Evolutionary conservation across 352 stramenopile species (phyloP), one percentile per base, ranked within the genome.

Genomic region (Nothophytophthora sp.): DNA sequence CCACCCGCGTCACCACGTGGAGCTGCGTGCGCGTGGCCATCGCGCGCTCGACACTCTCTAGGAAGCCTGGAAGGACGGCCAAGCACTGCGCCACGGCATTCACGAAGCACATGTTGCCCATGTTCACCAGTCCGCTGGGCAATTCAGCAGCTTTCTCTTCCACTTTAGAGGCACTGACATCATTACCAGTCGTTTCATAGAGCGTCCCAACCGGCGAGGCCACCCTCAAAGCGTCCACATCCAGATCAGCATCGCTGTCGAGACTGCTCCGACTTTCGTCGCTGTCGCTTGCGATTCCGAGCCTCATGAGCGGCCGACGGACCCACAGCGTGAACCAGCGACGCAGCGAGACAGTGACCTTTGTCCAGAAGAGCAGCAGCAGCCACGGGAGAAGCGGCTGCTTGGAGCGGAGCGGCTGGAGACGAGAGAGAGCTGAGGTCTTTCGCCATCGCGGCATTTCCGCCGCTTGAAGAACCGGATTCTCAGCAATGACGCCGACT

Each of bases 61-160:
- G 35, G 30, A 82, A 74, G 5, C 55, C 66, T 2, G 71, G 60
- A 2, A 76, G 34, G 35, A 57, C 62, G 1, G 55, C 45, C 4
- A 86, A 46, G 42, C 75, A 86, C 44, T 84, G 72, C 20, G 83
- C 36, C 12, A 79, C 69, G 18, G 75, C 70, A 44, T 81, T 83
- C 43, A 79, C 50, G 54, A 86, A 86, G 67, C 75, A 83, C 41
- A 55, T 77, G 33, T 86, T 83, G 37, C 70, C 67, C 27, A 54
- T 62, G 48, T 86, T 86, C n/a, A 49, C 30, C 2, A 86, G 60
- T 1, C 71, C 42, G 16, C 18, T 18, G 12, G 8, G 13, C 32
- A 34, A 29, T 20, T n/a, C n/a, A n/a, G n/a, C n/a, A n/a, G n/a
- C n/a, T n/a, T n/a, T n/a, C n/a, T n/a, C n/a, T n/a, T n/a, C n/a